A percentile compares a stretch with the other conserved stretches of the same genome.
phyloP scores from a whole-genome alignment of 345 rosid species.

The Trapa incisa region DNA sequence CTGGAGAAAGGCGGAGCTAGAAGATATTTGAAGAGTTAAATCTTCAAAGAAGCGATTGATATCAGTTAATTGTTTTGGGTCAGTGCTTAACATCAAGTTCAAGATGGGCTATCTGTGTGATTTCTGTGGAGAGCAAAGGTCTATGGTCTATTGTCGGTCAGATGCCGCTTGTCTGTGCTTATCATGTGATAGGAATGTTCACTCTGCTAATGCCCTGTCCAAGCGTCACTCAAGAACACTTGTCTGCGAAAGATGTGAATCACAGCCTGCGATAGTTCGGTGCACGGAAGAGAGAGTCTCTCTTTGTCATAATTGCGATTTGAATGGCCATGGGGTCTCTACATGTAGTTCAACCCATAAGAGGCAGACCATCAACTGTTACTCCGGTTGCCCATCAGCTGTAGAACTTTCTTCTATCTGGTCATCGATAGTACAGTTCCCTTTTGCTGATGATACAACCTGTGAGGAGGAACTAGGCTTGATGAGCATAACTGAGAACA shows the following conservation, averaged over 20 bases:
- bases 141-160: conserved; percentile 87
- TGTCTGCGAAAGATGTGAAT: conserved; percentile 76
- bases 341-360: conserved; percentile 42
- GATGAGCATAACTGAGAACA: conserved; percentile 67
- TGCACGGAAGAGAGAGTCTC: conserved; percentile 67
- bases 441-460: conserved; percentile 36
- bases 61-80: not conserved
- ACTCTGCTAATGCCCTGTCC: conserved; percentile 88
- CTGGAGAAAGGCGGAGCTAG: not conserved
- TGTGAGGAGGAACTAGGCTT: conserved; percentile 75
- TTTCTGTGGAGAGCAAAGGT: conserved; percentile 83
- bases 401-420: conserved; percentile 78
- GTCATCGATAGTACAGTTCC: conserved; percentile 54
- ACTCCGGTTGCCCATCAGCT: conserved; percentile 94
- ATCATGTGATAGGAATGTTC: conserved; percentile 88
- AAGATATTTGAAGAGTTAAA: not conserved
- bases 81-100: not conserved
- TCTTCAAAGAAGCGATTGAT: not conserved
- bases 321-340: conserved; percentile 57
- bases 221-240: conserved; percentile 82
- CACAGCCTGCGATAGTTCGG: conserved; percentile 74
- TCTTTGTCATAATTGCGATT: conserved; percentile 97
- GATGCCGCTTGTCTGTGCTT: conserved; percentile 92
- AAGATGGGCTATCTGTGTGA: conserved; percentile 89
- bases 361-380: conserved; percentile 65